A percentile compares a stretch with the other conserved stretches of the same genome.
These are phyloP conservation scores for Vicia villosa DNA, from an alignment of 306 rosid species.

Conservation along the genomic window DNA sequence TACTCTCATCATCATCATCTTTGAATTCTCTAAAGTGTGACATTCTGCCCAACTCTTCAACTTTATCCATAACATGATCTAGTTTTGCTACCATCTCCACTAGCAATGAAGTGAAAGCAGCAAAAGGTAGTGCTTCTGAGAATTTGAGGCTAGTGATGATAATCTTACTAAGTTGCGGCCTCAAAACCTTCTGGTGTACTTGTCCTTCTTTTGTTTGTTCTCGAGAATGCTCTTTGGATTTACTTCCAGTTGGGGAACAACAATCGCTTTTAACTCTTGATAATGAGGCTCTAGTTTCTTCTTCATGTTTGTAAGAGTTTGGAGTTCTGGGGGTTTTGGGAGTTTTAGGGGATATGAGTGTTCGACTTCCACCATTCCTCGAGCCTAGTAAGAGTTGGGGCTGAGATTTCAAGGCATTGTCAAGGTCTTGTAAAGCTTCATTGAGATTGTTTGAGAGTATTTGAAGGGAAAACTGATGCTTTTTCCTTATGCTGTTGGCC, in stretches of 20 bases:
- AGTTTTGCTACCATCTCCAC: constrained; percentile 87
- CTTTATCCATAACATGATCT: constrained; percentile 66
- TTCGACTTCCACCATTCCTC: constrained; percentile 40
- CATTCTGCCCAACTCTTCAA: constrained; percentile 65
- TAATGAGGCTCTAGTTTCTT: constrained; percentile 37
- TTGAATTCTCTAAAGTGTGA: constrained; percentile 68
- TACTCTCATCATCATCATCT: constrained; percentile 47
- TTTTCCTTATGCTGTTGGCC: constrained; percentile 63
- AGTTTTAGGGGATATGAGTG: constrained; percentile 39
- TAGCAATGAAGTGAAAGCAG: constrained; percentile 78
- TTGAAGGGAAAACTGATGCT: constrained; percentile 62
- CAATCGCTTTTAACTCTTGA: constrained; percentile 59
- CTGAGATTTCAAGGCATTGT: constrained; percentile 73
- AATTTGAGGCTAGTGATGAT: constrained; percentile 66
- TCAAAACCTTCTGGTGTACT: constrained; percentile 52
- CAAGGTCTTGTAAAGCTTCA: constrained; percentile 66
- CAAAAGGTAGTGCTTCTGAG: constrained; percentile 85
- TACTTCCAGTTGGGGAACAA: constrained; percentile 46
- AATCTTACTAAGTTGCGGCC: constrained; percentile 68
- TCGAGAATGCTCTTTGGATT: constrained; percentile 32
- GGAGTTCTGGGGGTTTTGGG: constrained; percentile 46
- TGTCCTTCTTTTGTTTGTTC: constrained; percentile 42
- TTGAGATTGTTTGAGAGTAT: constrained; percentile 64
- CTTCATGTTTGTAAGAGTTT: constrained; percentile 36
- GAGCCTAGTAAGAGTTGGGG: constrained; percentile 75